phyloP scores from a whole-genome alignment of 768 basidiomycete genomes.

The Lentinus brumalis region DNA sequence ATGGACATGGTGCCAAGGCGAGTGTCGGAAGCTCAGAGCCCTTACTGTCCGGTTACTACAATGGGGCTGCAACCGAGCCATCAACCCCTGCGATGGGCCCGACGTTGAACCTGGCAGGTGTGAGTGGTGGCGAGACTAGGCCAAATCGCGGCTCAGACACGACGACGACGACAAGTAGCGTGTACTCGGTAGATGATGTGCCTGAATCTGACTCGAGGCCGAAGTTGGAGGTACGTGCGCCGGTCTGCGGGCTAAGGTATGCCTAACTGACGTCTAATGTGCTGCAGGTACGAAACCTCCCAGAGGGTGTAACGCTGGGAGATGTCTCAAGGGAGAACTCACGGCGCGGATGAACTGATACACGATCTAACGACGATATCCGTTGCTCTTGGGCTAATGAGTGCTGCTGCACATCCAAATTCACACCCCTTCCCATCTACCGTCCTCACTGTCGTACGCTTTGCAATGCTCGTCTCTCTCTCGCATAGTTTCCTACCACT shows the following conservation, averaged over 20 bases:
- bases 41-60: constrained; percentile 42
- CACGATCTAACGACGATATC: neutral
- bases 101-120: constrained; percentile 13
- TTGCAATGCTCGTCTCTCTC: neutral
- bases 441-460: neutral
- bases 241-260: neutral
- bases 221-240: constrained; percentile 7
- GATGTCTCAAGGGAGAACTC: constrained; percentile 27
- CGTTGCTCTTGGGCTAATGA: neutral
- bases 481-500: neutral
- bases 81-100: constrained; percentile 21
- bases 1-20: constrained; percentile 48
- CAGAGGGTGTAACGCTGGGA: constrained; percentile 22
- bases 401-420: neutral
- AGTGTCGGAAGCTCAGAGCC: constrained; percentile 64
- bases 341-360: constrained; percentile 10
- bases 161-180: constrained; percentile 22
- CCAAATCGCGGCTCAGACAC: neutral
- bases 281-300: constrained; percentile 26
- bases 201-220: constrained; percentile 21
- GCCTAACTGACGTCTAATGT: neutral
- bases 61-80: constrained; percentile 19
- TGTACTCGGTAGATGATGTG: constrained; percentile 21
- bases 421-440: neutral
- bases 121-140: constrained; percentile 5